Evolutionary conservation across 441 rosid genomes (phyloP).

Genomic region (Biscutella auriculata): DNA sequence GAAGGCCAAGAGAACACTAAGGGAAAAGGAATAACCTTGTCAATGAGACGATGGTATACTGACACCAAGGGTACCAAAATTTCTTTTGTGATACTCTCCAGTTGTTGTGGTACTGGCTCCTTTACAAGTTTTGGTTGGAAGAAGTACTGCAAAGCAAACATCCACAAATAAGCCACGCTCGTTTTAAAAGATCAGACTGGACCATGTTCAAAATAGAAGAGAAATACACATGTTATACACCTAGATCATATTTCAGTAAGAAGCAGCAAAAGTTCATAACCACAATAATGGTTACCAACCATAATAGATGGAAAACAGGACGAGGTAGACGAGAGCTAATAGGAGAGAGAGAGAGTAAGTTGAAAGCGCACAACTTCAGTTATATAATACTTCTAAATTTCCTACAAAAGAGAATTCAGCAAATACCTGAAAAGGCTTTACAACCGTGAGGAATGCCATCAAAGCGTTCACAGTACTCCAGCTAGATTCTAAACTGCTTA

Average conservation of each 20-base stretch:
- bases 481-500: slow-evolving; percentile 26
- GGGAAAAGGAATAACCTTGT: slow-evolving; percentile 40
- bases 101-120: slow-evolving; percentile 77
- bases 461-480: slow-evolving; percentile 57
- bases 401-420: background rate
- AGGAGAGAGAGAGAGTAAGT: background rate
- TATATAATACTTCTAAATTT: background rate
- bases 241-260: background rate
- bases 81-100: slow-evolving; percentile 54
- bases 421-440: slow-evolving; percentile 76
- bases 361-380: background rate
- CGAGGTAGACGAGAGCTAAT: background rate
- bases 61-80: slow-evolving; percentile 52
- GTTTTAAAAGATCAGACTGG: background rate
- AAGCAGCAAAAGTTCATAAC: background rate
- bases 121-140: slow-evolving; percentile 63
- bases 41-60: slow-evolving; percentile 43
- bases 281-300: background rate
- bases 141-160: slow-evolving; percentile 46
- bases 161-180: background rate
- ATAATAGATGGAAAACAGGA: background rate
- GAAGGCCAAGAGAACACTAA: slow-evolving; percentile 2
- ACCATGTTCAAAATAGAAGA: background rate
- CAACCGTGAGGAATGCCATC: slow-evolving; percentile 43
- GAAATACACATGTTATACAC: background rate